phyloP scores from a whole-genome alignment of 2,329 filamentous ascomycete genomes.

The Nemania sp. region DNA sequence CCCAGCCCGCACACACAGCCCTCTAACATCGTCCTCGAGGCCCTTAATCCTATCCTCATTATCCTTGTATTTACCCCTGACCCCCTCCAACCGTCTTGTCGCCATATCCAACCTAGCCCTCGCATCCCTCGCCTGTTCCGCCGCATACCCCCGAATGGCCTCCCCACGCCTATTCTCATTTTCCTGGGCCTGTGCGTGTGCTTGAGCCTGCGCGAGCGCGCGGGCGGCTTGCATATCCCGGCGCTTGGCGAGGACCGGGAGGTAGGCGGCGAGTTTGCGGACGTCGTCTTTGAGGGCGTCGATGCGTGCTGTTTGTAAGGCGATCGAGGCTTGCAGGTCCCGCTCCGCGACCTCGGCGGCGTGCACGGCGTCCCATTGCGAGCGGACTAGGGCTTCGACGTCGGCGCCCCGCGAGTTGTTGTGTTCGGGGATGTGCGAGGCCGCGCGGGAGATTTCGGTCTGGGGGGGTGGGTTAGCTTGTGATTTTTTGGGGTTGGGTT shows the following conservation, averaged over 20 bases:
- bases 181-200: no score
- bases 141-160: slow-evolving; percentile 14
- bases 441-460: slow-evolving; percentile 28
- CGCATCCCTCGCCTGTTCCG: slow-evolving; percentile 17
- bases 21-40: slow-evolving; percentile 9
- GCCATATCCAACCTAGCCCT: slow-evolving; percentile 22
- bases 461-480: slow-evolving; percentile 14
- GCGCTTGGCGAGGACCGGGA: no score
- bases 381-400: slow-evolving; percentile 6
- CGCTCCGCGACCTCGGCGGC: slow-evolving; percentile 8
- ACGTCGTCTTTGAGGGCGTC: no score
- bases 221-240: no score
- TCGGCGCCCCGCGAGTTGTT: neutral
- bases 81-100: no score
- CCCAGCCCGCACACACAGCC: slow-evolving; percentile 10
- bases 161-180: neutral
- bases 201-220: no score
- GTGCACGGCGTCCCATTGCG: slow-evolving; percentile 18
- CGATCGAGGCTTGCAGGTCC: no score
- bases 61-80: no score
- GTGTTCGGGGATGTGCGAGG: neutral
- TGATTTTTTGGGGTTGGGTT: neutral
- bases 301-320: no score
- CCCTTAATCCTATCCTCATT: no score
- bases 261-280: no score